Evolutionary conservation across 352 stramenopile genomes (phyloP), one percentile per base, ranked within the genome.

Genomic region (Vaucheria bursata): DNA sequence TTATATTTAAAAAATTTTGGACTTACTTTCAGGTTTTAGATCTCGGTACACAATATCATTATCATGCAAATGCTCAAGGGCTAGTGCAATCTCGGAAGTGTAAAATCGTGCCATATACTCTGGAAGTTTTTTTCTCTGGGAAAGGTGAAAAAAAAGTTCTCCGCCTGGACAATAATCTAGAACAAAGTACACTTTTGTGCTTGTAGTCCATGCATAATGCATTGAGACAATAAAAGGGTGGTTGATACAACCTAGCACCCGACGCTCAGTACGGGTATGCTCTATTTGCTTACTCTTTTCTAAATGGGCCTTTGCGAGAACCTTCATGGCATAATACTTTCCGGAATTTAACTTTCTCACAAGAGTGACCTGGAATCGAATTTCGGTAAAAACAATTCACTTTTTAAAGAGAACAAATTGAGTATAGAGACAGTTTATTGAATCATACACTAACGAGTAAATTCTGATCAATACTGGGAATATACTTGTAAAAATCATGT

Each of bases 211-310:
- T 7, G 53, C 53, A 34, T 7, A 68, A 34, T 34, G 7, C 53
- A 68, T 2, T 2, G 2, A 90, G 6, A 98, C 93, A 79, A 98
- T 97, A 83, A 98, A 98, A 68, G 94, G 95, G 84, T 98, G 94
- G 39, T 92, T 90, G 67, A 98, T 92, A 81, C 97, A 97, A 37
- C 92, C 93, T 1, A 98, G 87, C 33, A 98, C 94, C 78, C 92
- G 92, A n/a, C 94, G 89, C 88, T 99, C 95, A 31, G 94, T 98
- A 79, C 92, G 94, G 32, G 94, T 98, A 86, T 99, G 94, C 86
- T 98, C 94, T 33, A 98, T 91, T 66, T 76, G 66, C 25, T 59
- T 59, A 25, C 12, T 18, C 45, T 25, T 12, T 25, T 59, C 45
- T 25, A 59, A 25, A 25, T 59, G 45, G 12, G 45, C 12, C 45